A percentile compares a stretch with the other conserved stretches of the same genome.
These are phyloP conservation scores for Ophiocordyceps camponoti-saundersi DNA, from an alignment of 2,329 filamentous ascomycete genomes.

Conservation along the genomic window DNA sequence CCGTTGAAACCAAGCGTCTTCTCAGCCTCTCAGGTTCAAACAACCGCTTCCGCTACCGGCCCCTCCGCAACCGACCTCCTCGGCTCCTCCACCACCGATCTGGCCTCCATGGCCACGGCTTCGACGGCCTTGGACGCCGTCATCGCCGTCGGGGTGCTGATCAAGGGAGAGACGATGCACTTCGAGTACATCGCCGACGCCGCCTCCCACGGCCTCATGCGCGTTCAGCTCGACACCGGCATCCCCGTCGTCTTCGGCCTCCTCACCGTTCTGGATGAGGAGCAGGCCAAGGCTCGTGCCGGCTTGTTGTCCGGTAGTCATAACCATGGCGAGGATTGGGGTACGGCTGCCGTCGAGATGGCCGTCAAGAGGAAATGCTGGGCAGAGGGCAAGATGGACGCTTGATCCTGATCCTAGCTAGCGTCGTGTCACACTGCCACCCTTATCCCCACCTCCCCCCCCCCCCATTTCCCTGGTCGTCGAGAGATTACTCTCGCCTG, in stretches of 20 bases:
- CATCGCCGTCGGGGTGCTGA: conserved; percentile 86
- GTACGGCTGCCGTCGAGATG: conserved; percentile 83
- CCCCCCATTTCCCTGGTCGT: too few relatives aligned
- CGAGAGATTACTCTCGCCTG: too few relatives aligned
- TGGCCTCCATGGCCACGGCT: conserved; percentile 24
- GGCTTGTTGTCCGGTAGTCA: conserved; percentile 54
- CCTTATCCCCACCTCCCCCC: too few relatives aligned
- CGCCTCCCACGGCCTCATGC: conserved; percentile 84
- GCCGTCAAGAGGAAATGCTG: conserved; percentile 75
- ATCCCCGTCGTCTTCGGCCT: conserved; percentile 86
- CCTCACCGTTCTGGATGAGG: conserved; percentile 73
- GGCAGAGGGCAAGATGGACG: conserved; percentile 50
- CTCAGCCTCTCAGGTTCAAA: conserved; percentile 73
- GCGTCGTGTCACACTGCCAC: too few relatives aligned
- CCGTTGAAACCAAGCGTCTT: conserved; percentile 43
- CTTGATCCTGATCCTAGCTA: conserved; percentile 6
- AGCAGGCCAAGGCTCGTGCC: conserved; percentile 73
- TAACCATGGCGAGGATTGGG: conserved; percentile 97
- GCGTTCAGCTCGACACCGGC: conserved; percentile 74
- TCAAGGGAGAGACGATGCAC: conserved; percentile 98
- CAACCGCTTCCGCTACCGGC: conserved; percentile 37
- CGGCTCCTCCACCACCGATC: conserved; percentile 48
- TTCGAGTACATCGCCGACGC: conserved; percentile 96
- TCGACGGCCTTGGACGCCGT: conserved; percentile 73
- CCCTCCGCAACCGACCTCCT: conserved; percentile 63